Evolutionary conservation across 805 yeast genomes (phyloP).

Genomic region (Cyberlindnera euphorbiae): DNA sequence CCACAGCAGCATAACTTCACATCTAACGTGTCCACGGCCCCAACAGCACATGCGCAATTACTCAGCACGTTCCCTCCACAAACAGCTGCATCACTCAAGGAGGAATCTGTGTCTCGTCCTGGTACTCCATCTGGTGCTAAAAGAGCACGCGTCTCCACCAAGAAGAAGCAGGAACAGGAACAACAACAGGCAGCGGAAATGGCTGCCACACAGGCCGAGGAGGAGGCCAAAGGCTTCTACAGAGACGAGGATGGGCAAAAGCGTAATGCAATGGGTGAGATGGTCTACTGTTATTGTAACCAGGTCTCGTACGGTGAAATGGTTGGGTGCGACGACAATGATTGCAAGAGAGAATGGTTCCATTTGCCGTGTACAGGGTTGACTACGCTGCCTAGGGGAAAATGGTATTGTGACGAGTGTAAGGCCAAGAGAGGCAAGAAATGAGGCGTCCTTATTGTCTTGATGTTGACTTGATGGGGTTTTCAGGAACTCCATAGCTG

Average conservation of each 20-base stretch:
- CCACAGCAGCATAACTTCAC: conserved; percentile 4
- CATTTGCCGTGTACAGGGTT: conserved; percentile 91
- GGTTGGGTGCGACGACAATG: conserved; percentile 98
- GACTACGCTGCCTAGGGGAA: conserved; percentile 79
- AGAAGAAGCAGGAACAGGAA: conserved; percentile 15
- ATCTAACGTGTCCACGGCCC: conserved; percentile 3
- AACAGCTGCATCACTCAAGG: background rate
- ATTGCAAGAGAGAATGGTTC: conserved; percentile 92
- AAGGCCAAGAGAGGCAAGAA: conserved; percentile 34
- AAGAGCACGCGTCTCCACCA: conserved; percentile 16
- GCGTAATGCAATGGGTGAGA: conserved; percentile 46
- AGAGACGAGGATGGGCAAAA: conserved; percentile 14
- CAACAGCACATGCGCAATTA: conserved; percentile 7
- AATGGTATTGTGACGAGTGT: conserved; percentile 78
- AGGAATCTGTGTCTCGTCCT: conserved; percentile 16
- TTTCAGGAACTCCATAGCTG: no score
- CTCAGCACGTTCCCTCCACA: conserved; percentile 1
- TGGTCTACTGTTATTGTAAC: conserved; percentile 92
- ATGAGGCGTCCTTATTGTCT: no score
- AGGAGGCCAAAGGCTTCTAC: conserved; percentile 12
- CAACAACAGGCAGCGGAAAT: conserved; percentile 9
- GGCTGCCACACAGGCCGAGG: background rate
- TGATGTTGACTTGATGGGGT: no score
- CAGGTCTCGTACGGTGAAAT: conserved; percentile 97
- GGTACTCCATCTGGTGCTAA: conserved; percentile 16